Evolutionary conservation across 345 rosid genomes (phyloP), one percentile per base, ranked within the genome.

Genomic region (thale cress (Arabidopsis thaliana)): DNA sequence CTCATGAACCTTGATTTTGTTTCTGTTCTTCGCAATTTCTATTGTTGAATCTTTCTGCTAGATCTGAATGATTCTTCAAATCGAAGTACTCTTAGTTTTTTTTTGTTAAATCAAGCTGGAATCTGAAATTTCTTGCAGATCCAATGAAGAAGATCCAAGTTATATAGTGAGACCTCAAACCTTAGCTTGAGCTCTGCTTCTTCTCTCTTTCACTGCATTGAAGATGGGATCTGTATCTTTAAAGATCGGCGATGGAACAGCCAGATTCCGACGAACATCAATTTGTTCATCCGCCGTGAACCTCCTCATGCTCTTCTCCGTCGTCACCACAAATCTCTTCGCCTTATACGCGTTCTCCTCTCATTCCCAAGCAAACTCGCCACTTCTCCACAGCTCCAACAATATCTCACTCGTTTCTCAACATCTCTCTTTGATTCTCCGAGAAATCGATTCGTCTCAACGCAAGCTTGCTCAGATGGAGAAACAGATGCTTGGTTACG

Each of bases 161-260:
- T 61, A 9, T 53, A 9, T 24, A 41, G 61, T 69, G 70, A 23
- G 42, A 60, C 7, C 23, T 69, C 65, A 23, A 36, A 60, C 7
- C 23, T 42, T 37, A 62, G 9, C 25, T 69, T 44, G 16, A 69
- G 44, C 65, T 61, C 65, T 37, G 22, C 37, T 6, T 61, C 65
- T 28, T 30, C 37, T 6, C 30, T 5, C 37, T 37, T 38, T 42
- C 46, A 40, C 41, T 28, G 32, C 11, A 6, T 59, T 24, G 10
- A 62, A 73, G 67, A 92, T 93, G 99, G 98, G 98, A 56, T 85
- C 99, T 8, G 97, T 92, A 1, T 90, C 98, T 0, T 79, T 94
- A 65, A 94, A 92, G 79, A 87, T 87, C 32, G 98, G 99, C 13
- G 98, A 95, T 68, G 98, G 99, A 78, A 95, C 98, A 8, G 98